phyloP scores from a whole-genome alignment of 2,329 filamentous ascomycete genomes.

The Exserohilum rostratum region DNA sequence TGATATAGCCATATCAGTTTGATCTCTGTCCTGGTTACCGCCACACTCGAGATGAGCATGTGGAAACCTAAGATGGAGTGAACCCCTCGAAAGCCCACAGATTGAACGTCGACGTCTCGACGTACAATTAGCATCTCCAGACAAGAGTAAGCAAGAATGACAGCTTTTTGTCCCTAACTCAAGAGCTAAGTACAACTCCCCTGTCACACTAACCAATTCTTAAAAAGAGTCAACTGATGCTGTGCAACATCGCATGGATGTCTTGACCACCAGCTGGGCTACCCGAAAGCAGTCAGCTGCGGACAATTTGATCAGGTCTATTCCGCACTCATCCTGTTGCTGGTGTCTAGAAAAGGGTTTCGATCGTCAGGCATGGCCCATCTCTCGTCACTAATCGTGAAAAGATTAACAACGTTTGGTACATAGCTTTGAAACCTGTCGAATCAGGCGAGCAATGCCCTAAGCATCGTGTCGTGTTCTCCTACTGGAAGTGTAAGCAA shows the following conservation, averaged over 20 bases:
- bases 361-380: not conserved
- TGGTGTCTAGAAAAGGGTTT: not conserved
- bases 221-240: not conserved
- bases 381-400: not conserved
- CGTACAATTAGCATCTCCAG: not conserved
- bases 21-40: not conserved
- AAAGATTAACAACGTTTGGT: not conserved
- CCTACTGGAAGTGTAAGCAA: not conserved
- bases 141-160: not conserved
- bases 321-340: slow-evolving; percentile 10
- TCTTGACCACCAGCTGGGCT: slow-evolving; percentile 7
- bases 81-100: slow-evolving; percentile 18
- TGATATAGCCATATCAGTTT: slow-evolving; percentile 1
- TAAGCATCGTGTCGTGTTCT: not conserved
- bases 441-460: not conserved
- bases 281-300: not conserved
- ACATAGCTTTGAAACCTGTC: not conserved
- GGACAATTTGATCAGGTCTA: slow-evolving; percentile 23
- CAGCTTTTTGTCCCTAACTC: too few species aligned
- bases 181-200: too few species aligned
- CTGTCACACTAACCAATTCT: too few species aligned
- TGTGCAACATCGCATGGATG: slow-evolving; percentile 4
- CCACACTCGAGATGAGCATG: slow-evolving; percentile 5
- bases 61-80: slow-evolving; percentile 6
- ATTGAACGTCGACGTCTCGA: slow-evolving; percentile 7